A percentile compares a stretch with the other conserved stretches of the same genome.
Conservation (phyloP, 208 protist genomes). For the Leishmania braziliensis region DNA sequence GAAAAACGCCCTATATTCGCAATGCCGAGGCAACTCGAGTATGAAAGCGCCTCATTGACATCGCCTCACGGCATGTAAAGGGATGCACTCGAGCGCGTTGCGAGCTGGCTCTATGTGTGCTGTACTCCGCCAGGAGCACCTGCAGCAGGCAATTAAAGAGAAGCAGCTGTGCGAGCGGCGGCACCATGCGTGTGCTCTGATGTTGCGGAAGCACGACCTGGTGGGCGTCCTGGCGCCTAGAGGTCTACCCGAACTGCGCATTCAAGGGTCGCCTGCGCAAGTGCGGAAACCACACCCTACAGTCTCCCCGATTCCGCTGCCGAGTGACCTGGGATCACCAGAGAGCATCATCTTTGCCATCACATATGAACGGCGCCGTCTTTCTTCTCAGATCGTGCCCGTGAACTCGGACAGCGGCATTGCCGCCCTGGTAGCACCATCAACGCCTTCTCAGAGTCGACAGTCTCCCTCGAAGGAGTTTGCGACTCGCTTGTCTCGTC, state of each 20-base stretch:
- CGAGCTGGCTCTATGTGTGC: not conserved
- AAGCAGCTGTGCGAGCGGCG: conserved; percentile 20
- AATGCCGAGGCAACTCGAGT: not conserved
- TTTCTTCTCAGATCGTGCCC: not conserved
- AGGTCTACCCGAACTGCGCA: not conserved
- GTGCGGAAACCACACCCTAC: not conserved
- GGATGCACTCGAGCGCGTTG: not conserved
- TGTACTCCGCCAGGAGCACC: not conserved
- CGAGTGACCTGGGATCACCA: not conserved
- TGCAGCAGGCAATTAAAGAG: conserved; percentile 28
- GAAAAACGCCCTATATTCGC: not conserved
- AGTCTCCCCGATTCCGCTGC: not conserved
- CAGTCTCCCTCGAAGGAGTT: conserved; percentile 4
- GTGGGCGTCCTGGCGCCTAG: too few species aligned
- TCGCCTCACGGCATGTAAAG: not conserved
- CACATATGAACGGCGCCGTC: conserved; percentile 14
- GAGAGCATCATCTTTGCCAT: conserved; percentile 32
- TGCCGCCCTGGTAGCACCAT: not conserved
- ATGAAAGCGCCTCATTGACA: not conserved
- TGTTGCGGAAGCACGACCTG: too few species aligned
- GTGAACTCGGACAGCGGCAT: not conserved
- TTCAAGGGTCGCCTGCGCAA: not conserved
- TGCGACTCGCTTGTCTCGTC: conserved; percentile 2
- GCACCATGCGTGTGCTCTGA: not conserved
- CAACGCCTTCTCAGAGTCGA: not conserved